Conservation (phyloP, 129 eudicot genomes). For the Helichrysum umbraculigerum region DNA sequence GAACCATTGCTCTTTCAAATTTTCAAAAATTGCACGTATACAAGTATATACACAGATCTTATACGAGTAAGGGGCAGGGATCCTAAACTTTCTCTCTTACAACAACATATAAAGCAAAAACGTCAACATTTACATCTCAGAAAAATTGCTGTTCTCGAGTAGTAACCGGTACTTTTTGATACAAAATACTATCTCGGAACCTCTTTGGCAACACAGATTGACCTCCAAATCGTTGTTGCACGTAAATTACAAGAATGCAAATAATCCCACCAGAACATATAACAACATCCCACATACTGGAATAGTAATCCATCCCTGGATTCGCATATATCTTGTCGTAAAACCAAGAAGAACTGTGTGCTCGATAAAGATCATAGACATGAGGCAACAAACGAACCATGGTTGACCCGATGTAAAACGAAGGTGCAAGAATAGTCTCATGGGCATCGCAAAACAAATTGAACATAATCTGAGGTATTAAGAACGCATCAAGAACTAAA, state of each 20-base stretch:
- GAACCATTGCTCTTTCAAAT: background rate
- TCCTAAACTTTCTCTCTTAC: background rate
- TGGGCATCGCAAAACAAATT: slow-evolving; percentile 52
- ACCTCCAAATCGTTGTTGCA: slow-evolving; percentile 82
- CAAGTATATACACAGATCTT: background rate
- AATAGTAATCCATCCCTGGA: slow-evolving; percentile 76
- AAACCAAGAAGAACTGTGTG: slow-evolving; percentile 54
- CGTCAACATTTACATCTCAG: background rate
- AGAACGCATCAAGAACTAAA: slow-evolving; percentile 64
- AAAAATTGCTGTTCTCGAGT: slow-evolving; percentile 26
- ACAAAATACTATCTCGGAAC: slow-evolving; percentile 41
- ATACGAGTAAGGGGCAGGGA: background rate
- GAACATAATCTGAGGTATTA: slow-evolving; percentile 81
- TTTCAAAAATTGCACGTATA: too few relatives aligned
- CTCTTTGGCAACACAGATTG: slow-evolving; percentile 64
- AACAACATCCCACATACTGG: slow-evolving; percentile 70
- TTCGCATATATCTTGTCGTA: slow-evolving; percentile 71
- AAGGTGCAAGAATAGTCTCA: slow-evolving; percentile 58
- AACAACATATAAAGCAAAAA: slow-evolving; percentile 17
- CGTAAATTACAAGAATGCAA: slow-evolving; percentile 46
- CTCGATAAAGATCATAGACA: slow-evolving; percentile 72
- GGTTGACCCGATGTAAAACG: slow-evolving; percentile 71
- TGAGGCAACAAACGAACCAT: slow-evolving; percentile 81
- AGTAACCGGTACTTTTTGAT: slow-evolving; percentile 69
- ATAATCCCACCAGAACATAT: slow-evolving; percentile 51